These are phyloP conservation scores for Lenwebbia sp. DNA, from an alignment of 345 rosid genomes.

Conservation along the genomic window DNA sequence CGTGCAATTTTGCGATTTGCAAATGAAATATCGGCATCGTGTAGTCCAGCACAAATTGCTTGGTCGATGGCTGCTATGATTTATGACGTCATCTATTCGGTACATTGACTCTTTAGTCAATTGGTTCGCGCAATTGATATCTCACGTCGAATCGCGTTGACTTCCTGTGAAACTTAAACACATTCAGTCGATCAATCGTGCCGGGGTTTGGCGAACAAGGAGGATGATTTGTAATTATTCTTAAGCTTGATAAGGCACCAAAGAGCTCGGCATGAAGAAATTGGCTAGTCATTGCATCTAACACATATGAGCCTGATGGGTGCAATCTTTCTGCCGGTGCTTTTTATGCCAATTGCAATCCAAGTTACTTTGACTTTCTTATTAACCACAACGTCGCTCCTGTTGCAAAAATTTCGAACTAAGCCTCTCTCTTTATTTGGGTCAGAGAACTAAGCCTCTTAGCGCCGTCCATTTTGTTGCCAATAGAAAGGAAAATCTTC, in stretches of 20 bases:
- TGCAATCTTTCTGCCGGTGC: not conserved
- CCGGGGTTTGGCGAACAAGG: not conserved
- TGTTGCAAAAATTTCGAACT: too few relatives aligned
- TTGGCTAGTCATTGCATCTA: not conserved
- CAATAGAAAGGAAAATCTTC: not conserved
- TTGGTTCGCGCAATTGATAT: not conserved
- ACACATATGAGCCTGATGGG: not conserved
- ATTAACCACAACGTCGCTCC: too few relatives aligned
- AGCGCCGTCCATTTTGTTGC: not conserved
- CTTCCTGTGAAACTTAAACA: not conserved
- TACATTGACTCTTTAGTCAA: not conserved
- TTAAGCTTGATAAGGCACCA: not conserved
- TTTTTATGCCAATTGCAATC: not conserved
- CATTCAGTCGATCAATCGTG: not conserved
- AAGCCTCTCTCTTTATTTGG: too few relatives aligned
- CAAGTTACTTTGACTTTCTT: not conserved
- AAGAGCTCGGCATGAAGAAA: not conserved
- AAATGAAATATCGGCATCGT: not conserved
- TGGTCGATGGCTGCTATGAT: not conserved
- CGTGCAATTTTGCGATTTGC: not conserved
- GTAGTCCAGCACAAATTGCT: not conserved
- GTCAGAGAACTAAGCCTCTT: not conserved
- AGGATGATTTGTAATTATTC: not conserved
- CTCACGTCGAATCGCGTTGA: not conserved
- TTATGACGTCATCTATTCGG: not conserved